Conservation (phyloP, 73 alveolate species). For the Tetrahymena thermophila region DNA sequence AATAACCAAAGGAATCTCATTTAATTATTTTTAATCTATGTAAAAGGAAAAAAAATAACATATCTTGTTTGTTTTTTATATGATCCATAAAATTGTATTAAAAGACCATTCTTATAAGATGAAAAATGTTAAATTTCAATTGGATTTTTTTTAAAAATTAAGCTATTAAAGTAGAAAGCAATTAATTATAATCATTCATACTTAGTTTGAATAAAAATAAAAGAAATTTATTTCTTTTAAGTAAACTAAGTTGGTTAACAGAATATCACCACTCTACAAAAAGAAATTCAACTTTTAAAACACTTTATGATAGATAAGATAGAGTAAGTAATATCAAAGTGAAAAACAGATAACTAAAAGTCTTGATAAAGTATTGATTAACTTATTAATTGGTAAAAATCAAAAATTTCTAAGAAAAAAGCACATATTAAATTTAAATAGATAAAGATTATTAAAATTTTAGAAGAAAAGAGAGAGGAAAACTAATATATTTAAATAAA, state of each 20-base stretch:
- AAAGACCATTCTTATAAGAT: no score
- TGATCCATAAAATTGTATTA: no score
- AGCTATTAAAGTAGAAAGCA: no score
- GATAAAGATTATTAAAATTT: neutral
- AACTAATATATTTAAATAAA: neutral
- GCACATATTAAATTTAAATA: neutral
- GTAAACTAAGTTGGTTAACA: neutral
- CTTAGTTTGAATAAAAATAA: no score
- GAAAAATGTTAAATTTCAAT: no score
- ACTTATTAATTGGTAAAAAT: neutral
- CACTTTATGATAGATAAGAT: neutral
- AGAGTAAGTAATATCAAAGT: neutral
- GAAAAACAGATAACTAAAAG: neutral
- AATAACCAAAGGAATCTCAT: no score
- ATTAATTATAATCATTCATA: no score
- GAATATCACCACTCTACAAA: neutral
- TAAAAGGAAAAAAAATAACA: no score
- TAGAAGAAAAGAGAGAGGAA: neutral
- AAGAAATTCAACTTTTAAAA: neutral
- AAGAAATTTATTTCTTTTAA: no score
- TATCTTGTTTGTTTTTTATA: no score
- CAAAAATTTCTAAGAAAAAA: neutral
- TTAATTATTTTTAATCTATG: no score
- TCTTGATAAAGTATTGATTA: neutral
- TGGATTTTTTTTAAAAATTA: no score